phyloP scores from a whole-genome alignment of 108 stramenopile genomes.

The Cyclostephanos invisitatus region DNA sequence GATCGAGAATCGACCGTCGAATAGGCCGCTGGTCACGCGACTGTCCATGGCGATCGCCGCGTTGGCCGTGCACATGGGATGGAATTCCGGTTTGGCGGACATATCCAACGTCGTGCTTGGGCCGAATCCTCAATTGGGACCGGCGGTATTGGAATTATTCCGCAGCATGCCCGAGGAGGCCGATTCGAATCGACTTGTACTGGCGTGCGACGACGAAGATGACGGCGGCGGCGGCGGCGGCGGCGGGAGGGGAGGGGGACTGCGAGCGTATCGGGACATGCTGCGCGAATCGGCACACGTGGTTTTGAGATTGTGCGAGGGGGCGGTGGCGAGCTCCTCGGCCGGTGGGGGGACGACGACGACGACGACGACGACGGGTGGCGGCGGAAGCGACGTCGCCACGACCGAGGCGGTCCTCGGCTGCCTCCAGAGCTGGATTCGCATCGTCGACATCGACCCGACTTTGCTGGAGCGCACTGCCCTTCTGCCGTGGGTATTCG shows the following conservation, averaged over 20 bases:
- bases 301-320: conserved; percentile 36
- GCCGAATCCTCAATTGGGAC: conserved; percentile 31
- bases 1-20: conserved; percentile 30
- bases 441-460: conserved; percentile 70
- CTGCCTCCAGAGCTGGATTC: conserved; percentile 71
- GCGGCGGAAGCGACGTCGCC: conserved; percentile 20
- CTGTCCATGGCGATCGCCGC: conserved; percentile 77
- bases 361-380: not conserved
- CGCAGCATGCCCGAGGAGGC: conserved; percentile 81
- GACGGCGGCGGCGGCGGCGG: not conserved
- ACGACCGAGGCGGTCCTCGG: conserved; percentile 52
- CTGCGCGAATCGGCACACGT: conserved; percentile 20
- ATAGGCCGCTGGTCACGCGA: conserved; percentile 60
- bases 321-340: conserved; percentile 20
- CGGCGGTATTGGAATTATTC: conserved; percentile 59
- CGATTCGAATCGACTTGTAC: conserved; percentile 63
- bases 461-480: conserved; percentile 36
- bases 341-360: too few species aligned
- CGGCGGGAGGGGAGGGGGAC: conserved; percentile 29
- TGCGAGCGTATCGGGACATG: conserved; percentile 27
- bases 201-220: conserved; percentile 2
- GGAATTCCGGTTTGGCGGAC: conserved; percentile 63
- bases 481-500: conserved; percentile 42
- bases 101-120: conserved; percentile 6
- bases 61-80: conserved; percentile 80